Base-by-base conservation (phyloP, 805 yeast species). In the Schwanniomyces occidentalis region DNA sequence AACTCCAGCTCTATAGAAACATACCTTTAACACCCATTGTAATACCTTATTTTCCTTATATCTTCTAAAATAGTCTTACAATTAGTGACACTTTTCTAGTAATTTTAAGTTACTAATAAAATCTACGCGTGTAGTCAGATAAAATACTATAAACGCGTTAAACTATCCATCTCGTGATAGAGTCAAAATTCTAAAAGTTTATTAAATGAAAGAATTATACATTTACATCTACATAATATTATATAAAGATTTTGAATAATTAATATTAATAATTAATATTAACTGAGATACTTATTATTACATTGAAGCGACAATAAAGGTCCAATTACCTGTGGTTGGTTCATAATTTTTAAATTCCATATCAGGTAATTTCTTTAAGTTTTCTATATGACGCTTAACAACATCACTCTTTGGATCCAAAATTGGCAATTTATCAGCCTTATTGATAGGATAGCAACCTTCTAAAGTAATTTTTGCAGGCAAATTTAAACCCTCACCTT, bases 401-500 rank as follows among this genome's bases (percentile, higher is more conserved):
- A 82, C 58, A 5, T 84, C 85, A 52, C 82, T 90, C 35, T 79
- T 76, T 3, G 86, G 82, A 54, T 91, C 96, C 37, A 78, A 79
- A 39, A 93, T 77, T 5, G 85, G 82, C 51, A 79, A 69, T 46
- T 80, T 77, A 14, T 85, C 82, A 41, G 81, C 84, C 50, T 76
- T 82, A 31, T 82, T 71, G n/a, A 75, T 59, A 15, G 97, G 96
- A 61, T 76, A 90, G 54, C 95, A 85, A 9, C 83, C 81, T 47
- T 83, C 86, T 34, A 89, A 60, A 2, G 91, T 78, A 27, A 89
- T 76, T 41, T 74, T 73, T 6, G 85, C 85, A 5, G 84, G 81
- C 20, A 85, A 71, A 52, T 91, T 91, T 41, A 93, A 70, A 0
- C 96, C 98, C 48, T 85, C 85, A 4, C 96, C 96, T 18, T 58